phyloP scores from a whole-genome alignment of 257 asterid species.

The Solanum neorickii region DNA sequence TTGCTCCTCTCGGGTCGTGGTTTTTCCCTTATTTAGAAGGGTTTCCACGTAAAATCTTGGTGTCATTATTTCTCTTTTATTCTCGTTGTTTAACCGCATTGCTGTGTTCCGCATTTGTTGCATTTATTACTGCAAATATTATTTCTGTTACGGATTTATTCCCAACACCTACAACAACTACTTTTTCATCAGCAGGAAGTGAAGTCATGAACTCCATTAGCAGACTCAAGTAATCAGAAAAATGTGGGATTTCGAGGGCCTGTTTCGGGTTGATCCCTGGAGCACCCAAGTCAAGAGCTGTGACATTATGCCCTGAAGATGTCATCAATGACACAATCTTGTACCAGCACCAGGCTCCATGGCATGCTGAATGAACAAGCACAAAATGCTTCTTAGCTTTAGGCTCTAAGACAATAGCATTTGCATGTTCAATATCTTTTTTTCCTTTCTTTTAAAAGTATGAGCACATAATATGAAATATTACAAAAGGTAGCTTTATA shows the following conservation, averaged over 20 bases:
- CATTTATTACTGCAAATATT: too few relatives aligned
- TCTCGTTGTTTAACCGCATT: too few relatives aligned
- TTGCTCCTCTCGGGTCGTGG: too few relatives aligned
- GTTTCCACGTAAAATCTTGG: too few relatives aligned
- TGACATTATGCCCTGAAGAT: constrained; percentile 15
- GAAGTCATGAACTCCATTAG: constrained; percentile 20
- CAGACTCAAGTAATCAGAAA: constrained; percentile 14
- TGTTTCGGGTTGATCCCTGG: constrained; percentile 17
- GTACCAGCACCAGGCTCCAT: constrained; percentile 35
- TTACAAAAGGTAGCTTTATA: neutral
- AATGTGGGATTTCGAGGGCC: neutral
- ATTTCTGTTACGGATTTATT: too few relatives aligned
- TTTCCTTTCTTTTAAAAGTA: neutral
- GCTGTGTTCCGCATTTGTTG: too few relatives aligned
- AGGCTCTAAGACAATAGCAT: neutral
- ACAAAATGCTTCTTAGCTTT: constrained; percentile 12
- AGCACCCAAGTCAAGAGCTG: constrained; percentile 20
- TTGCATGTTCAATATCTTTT: neutral
- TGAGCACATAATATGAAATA: neutral
- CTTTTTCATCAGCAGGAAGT: constrained; percentile 1
- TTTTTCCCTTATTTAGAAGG: too few relatives aligned
- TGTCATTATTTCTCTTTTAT: too few relatives aligned
- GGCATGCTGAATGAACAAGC: constrained; percentile 17
- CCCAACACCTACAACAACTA: constrained; percentile 19
- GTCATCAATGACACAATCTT: constrained; percentile 5